A percentile compares a stretch with the other conserved stretches of the same genome.
These are phyloP conservation scores for Sporothrix curviconia DNA, from an alignment of 2,329 filamentous ascomycete genomes.

Conservation along the genomic window DNA sequence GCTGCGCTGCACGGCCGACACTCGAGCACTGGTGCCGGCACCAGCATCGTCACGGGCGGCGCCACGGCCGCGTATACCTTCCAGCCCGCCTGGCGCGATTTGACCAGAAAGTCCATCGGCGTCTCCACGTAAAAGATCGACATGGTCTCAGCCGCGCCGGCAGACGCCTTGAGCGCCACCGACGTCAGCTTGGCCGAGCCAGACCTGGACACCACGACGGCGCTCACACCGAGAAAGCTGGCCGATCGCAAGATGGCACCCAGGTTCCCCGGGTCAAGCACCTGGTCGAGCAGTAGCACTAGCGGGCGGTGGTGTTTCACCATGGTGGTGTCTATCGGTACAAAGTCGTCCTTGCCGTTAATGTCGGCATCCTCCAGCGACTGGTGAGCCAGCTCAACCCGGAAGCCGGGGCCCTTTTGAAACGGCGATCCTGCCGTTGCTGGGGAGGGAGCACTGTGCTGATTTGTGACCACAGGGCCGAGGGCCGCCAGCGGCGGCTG, in stretches of 20 bases:
- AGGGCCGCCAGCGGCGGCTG: slow-evolving; percentile 60
- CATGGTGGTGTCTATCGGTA: neutral
- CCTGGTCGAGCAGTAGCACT: slow-evolving; percentile 66
- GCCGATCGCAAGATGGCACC: slow-evolving; percentile 84
- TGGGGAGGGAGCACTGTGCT: too few relatives aligned
- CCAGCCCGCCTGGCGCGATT: slow-evolving; percentile 69
- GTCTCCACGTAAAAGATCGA: slow-evolving; percentile 64
- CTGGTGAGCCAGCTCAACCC: slow-evolving; percentile 57
- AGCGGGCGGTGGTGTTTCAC: slow-evolving; percentile 52
- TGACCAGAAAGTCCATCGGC: slow-evolving; percentile 61
- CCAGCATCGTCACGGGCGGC: slow-evolving; percentile 26
- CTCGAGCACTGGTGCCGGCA: slow-evolving; percentile 19
- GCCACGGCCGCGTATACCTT: slow-evolving; percentile 70
- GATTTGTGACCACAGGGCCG: too few relatives aligned
- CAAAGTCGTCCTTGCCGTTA: slow-evolving; percentile 52
- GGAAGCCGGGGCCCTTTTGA: slow-evolving; percentile 39
- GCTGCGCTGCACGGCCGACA: too few relatives aligned
- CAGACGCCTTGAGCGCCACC: slow-evolving; percentile 77
- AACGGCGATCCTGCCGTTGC: neutral
- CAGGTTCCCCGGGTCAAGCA: slow-evolving; percentile 82
- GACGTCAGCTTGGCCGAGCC: slow-evolving; percentile 69
- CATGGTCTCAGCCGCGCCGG: slow-evolving; percentile 78
- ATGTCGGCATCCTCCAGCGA: slow-evolving; percentile 65
- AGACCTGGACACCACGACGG: slow-evolving; percentile 67
- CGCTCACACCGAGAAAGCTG: slow-evolving; percentile 84